A percentile compares a stretch with the other conserved stretches of the same genome.
These are phyloP conservation scores for Aspergillus ochraceoroseus DNA, from an alignment of 2,329 filamentous ascomycete genomes.

Conservation along the genomic window DNA sequence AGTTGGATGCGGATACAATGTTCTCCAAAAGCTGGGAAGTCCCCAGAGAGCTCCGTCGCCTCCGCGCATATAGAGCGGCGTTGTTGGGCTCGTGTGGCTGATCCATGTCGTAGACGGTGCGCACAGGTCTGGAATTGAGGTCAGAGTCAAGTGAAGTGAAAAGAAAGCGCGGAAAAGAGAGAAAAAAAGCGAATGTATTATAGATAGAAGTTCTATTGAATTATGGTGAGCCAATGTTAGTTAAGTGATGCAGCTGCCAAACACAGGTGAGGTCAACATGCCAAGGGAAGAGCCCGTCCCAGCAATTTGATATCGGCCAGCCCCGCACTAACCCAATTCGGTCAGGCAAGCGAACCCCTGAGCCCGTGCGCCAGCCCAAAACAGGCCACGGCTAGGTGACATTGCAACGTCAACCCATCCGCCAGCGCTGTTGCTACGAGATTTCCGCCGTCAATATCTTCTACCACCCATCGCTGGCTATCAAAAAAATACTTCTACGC, in stretches of 20 bases:
- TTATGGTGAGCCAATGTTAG: too few species aligned
- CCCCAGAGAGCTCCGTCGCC: constrained; percentile 44
- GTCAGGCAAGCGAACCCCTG: constrained; percentile 43
- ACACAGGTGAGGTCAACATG: constrained; percentile 11
- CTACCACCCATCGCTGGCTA: constrained; percentile 50
- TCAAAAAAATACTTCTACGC: constrained; percentile 52
- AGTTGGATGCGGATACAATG: constrained; percentile 95
- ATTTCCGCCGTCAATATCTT: constrained; percentile 35
- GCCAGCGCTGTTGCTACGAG: constrained; percentile 33
- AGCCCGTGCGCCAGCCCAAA: constrained; percentile 41
- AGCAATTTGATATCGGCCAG: constrained; percentile 41
- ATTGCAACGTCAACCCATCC: constrained; percentile 46
- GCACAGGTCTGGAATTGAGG: constrained; percentile 27
- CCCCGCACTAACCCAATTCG: constrained; percentile 42
- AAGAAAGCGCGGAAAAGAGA: neutral
- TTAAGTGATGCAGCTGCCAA: constrained; percentile 10
- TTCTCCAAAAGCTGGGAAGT: constrained; percentile 75
- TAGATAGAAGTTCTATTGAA: too few species aligned
- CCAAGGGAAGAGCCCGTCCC: constrained; percentile 17
- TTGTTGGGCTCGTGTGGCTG: constrained; percentile 38
- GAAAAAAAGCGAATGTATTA: constrained; percentile 9
- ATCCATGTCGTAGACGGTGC: constrained; percentile 35
- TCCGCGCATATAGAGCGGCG: constrained; percentile 43
- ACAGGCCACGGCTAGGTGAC: constrained; percentile 39
- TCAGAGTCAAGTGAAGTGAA: constrained; percentile 2